These are phyloP conservation scores for Fonsecaea nubica DNA, from an alignment of 2,329 filamentous ascomycete genomes.

Conservation along the genomic window DNA sequence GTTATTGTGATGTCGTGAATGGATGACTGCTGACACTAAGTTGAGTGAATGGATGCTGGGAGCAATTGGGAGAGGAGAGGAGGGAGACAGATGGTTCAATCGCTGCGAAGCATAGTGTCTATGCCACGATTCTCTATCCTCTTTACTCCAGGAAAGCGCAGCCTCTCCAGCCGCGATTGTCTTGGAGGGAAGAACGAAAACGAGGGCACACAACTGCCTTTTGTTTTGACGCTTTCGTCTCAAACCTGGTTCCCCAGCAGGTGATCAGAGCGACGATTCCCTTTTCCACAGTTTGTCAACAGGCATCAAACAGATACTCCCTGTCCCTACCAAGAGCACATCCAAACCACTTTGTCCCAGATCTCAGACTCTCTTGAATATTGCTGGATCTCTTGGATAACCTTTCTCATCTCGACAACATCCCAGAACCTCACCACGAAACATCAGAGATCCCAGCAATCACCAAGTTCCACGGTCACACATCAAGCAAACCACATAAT, in stretches of 20 bases:
- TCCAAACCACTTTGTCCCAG: neutral
- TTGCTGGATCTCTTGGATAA: neutral
- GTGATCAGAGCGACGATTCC: neutral
- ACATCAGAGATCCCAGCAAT: neutral
- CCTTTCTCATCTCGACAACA: neutral
- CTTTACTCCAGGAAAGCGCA: slow-evolving; percentile 11
- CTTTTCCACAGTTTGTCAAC: neutral
- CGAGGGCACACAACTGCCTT: slow-evolving; percentile 2
- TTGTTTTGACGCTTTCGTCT: neutral
- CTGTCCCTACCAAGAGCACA: slow-evolving; percentile 6
- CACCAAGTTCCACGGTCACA: slow-evolving; percentile 10
- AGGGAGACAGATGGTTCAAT: neutral
- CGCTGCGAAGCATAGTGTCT: neutral
- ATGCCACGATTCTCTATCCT: slow-evolving; percentile 1
- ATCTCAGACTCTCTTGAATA: slow-evolving; percentile 4
- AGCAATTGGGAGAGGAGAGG: neutral
- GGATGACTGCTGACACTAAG: slow-evolving; percentile 6
- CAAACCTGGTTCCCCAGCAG: neutral
- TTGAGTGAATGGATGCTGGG: neutral
- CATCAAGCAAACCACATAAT: slow-evolving; percentile 2
- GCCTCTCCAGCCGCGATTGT: slow-evolving; percentile 3
- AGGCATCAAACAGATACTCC: neutral
- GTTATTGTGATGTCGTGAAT: slow-evolving; percentile 5
- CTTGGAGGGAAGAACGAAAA: neutral
- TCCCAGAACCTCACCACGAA: neutral